Conservation (phyloP, 176 grass and related monocot species). For the Dactylis glomerata region DNA sequence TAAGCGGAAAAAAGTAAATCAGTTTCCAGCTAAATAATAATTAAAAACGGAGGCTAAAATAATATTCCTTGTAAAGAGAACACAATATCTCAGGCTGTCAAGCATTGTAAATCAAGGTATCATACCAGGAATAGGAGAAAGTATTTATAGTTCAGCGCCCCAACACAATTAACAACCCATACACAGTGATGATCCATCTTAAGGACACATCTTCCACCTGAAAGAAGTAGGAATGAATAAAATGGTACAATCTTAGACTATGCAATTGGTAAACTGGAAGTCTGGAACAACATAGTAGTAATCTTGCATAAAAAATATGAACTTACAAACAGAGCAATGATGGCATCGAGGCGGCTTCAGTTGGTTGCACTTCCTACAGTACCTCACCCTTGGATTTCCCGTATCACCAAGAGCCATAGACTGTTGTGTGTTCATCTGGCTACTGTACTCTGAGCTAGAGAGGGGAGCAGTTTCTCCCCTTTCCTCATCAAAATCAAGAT, state of each 20-base stretch:
- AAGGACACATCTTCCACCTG: conserved; percentile 84
- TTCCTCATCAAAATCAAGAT: conserved; percentile 77
- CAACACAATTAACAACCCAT: conserved; percentile 97
- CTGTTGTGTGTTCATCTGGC: conserved; percentile 56
- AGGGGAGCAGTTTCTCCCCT: conserved; percentile 75
- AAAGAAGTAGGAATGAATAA: conserved; percentile 33
- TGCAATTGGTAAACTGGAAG: neutral
- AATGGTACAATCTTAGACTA: neutral
- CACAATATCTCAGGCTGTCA: conserved; percentile 21
- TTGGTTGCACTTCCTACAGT: conserved; percentile 92
- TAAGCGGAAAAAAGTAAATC: neutral
- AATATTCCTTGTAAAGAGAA: conserved; percentile 11
- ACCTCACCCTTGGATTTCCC: conserved; percentile 58
- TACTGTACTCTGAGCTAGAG: conserved; percentile 49
- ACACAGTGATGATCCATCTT: conserved; percentile 99
- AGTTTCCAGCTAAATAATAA: neutral
- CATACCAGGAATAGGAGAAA: conserved; percentile 96
- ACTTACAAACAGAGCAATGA: conserved; percentile 99
- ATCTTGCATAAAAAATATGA: neutral
- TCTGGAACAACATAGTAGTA: neutral
- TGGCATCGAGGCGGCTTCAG: conserved; percentile 94
- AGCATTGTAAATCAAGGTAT: conserved; percentile 16
- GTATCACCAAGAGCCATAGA: conserved; percentile 31
- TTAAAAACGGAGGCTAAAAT: neutral
- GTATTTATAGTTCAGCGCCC: conserved; percentile 90